These are phyloP conservation scores for Cucurbita moschata DNA, from an alignment of 306 rosid species.

Conservation along the genomic window DNA sequence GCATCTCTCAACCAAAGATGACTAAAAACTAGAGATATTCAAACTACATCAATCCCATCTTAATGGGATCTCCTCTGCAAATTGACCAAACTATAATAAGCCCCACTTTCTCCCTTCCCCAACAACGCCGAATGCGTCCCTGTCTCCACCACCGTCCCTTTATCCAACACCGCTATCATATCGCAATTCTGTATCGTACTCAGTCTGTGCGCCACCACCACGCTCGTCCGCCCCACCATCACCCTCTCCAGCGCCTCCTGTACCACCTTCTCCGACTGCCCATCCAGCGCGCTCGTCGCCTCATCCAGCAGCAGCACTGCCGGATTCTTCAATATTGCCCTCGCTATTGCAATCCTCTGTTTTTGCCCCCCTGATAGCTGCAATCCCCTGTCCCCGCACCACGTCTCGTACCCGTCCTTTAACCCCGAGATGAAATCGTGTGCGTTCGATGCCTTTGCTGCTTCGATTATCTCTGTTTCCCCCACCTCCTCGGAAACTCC, in stretches of 20 bases:
- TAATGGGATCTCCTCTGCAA: conserved; percentile 24
- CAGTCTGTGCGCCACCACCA: conserved; percentile 86
- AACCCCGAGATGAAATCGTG: conserved; percentile 62
- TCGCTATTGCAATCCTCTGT: conserved; percentile 74
- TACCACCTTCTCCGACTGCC: conserved; percentile 64
- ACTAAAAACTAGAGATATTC: too few species aligned
- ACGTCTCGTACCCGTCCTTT: conserved; percentile 59
- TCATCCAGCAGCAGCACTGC: conserved; percentile 54
- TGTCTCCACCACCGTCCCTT: conserved; percentile 61
- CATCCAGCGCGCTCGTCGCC: conserved; percentile 81
- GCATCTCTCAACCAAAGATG: too few species aligned
- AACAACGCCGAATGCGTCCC: conserved; percentile 56
- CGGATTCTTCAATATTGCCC: conserved; percentile 71
- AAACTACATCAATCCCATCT: neutral
- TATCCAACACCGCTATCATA: conserved; percentile 56
- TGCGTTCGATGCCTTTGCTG: conserved; percentile 71
- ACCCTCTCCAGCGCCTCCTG: conserved; percentile 68
- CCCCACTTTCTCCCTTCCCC: conserved; percentile 45
- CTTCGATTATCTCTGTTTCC: conserved; percentile 52
- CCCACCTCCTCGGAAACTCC: conserved; percentile 24
- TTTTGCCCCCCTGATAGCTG: conserved; percentile 89
- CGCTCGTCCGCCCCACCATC: conserved; percentile 88
- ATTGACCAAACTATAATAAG: conserved; percentile 47
- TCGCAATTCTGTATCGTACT: conserved; percentile 70
- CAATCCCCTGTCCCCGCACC: conserved; percentile 72